Percentiles rank a stretch among this genome's conserved stretches.
These are phyloP conservation scores for Saccharomycopsis capsularis DNA, from an alignment of 805 yeast genomes.

Conservation along the genomic window DNA sequence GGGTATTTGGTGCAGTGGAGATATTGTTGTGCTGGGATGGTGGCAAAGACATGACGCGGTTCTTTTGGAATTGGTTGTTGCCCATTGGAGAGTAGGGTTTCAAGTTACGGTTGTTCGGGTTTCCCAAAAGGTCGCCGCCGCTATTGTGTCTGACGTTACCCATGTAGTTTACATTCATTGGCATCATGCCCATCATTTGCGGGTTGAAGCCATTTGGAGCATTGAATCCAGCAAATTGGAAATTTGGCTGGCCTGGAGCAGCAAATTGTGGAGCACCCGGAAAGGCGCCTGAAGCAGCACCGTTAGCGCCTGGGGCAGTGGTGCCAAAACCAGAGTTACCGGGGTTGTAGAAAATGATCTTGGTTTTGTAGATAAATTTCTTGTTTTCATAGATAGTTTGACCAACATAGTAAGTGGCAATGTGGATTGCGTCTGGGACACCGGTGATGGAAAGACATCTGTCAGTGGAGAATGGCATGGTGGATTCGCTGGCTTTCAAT, in stretches of 20 bases:
- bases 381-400: slow-evolving; percentile 60
- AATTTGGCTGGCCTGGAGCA: slow-evolving; percentile 18
- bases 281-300: slow-evolving; percentile 3
- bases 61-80: slow-evolving; percentile 5
- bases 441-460: slow-evolving; percentile 64
- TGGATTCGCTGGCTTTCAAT: slow-evolving; percentile 63
- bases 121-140: background rate
- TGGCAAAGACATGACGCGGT: slow-evolving; percentile 4
- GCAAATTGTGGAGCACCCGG: slow-evolving; percentile 21
- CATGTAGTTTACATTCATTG: slow-evolving; percentile 5
- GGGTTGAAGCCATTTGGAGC: slow-evolving; percentile 12
- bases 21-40: slow-evolving; percentile 8
- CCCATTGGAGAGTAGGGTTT: slow-evolving; percentile 11
- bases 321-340: slow-evolving; percentile 24
- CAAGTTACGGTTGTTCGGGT: slow-evolving; percentile 7
- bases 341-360: slow-evolving; percentile 54
- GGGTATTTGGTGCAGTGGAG: slow-evolving; percentile 14
- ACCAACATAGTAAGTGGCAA: slow-evolving; percentile 69
- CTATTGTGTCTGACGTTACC: background rate
- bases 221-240: slow-evolving; percentile 16
- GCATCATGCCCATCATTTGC: slow-evolving; percentile 21
- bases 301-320: slow-evolving; percentile 3
- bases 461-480: slow-evolving; percentile 72
- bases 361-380: slow-evolving; percentile 44
- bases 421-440: slow-evolving; percentile 81